Evolutionary conservation across 2,329 filamentous ascomycete genomes (phyloP).

Genomic region (Fusarium sp.): DNA sequence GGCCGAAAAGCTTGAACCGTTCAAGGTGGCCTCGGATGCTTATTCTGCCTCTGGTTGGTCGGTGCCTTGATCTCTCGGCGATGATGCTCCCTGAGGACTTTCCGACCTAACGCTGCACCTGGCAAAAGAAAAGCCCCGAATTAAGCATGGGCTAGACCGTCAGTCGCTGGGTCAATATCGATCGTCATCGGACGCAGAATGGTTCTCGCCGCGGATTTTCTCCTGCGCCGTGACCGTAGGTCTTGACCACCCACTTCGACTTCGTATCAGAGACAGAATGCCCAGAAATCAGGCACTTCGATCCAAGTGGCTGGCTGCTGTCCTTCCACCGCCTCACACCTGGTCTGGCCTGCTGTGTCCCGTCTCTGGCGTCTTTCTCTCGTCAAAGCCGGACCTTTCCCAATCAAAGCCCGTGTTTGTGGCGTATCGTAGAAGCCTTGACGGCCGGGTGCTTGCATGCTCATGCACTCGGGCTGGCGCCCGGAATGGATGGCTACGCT

Average conservation of each 20-base stretch:
- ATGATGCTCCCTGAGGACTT: constrained; percentile 18
- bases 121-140: constrained; percentile 22
- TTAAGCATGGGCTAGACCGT: constrained; percentile 15
- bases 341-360: constrained; percentile 44
- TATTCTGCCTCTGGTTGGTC: constrained; percentile 32
- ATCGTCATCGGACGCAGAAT: constrained; percentile 11
- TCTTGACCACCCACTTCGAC: constrained; percentile 17
- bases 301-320: constrained; percentile 34
- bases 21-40: constrained; percentile 28
- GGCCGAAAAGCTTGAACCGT: constrained; percentile 36
- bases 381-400: constrained; percentile 48
- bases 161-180: constrained; percentile 23
- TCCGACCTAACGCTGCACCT: constrained; percentile 1
- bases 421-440: constrained; percentile 60
- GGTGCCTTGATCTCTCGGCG: constrained; percentile 33
- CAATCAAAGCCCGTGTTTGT: constrained; percentile 59
- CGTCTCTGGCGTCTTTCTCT: constrained; percentile 42
- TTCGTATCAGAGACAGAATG: constrained; percentile 37
- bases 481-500: constrained; percentile 27
- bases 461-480: constrained; percentile 50
- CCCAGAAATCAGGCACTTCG: constrained; percentile 34
- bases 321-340: constrained; percentile 31
- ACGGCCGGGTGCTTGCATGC: constrained; percentile 62
- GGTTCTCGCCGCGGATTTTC: constrained; percentile 15
- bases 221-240: constrained; percentile 10